Percentiles rank a stretch among this genome's conserved stretches.
phyloP scores from a whole-genome alignment of 805 yeast species.

The Suhomyces xylopsoci region DNA sequence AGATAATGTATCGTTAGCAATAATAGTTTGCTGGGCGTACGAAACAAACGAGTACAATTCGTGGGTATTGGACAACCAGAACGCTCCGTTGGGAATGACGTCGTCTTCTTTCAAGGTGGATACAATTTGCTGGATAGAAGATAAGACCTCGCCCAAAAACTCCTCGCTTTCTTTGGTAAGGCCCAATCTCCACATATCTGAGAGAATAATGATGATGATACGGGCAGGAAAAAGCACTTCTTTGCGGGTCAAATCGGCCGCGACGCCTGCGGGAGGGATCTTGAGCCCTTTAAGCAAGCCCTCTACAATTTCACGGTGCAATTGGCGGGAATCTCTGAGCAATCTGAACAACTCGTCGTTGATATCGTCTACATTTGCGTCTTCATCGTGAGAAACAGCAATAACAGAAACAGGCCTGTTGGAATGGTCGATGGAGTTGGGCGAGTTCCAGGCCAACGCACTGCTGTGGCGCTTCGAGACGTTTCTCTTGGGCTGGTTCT shows the following conservation, averaged over 20 bases:
- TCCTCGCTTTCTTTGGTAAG: slow-evolving; percentile 88
- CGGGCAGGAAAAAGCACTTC: slow-evolving; percentile 96
- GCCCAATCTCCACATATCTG: slow-evolving; percentile 98
- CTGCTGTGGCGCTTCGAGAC: slow-evolving; percentile 41
- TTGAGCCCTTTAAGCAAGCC: slow-evolving; percentile 81
- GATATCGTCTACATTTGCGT: slow-evolving; percentile 59
- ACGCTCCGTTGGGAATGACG: slow-evolving; percentile 87
- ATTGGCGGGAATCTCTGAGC: slow-evolving; percentile 64
- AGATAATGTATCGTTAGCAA: slow-evolving; percentile 75
- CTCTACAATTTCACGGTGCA: slow-evolving; percentile 81
- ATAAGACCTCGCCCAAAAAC: slow-evolving; percentile 83
- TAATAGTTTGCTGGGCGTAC: slow-evolving; percentile 88
- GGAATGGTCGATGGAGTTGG: slow-evolving; percentile 39
- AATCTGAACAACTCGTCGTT: slow-evolving; percentile 72
- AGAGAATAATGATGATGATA: slow-evolving; percentile 83
- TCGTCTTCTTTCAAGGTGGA: slow-evolving; percentile 79
- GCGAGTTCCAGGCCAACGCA: slow-evolving; percentile 34
- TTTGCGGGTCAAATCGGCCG: slow-evolving; percentile 76
- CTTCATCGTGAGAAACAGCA: slow-evolving; percentile 54
- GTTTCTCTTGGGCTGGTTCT: slow-evolving; percentile 31
- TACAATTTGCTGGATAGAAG: slow-evolving; percentile 82
- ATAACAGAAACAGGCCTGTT: slow-evolving; percentile 61
- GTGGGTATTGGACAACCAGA: slow-evolving; percentile 96
- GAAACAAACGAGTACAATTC: slow-evolving; percentile 92
- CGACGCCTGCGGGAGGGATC: slow-evolving; percentile 82